Evolutionary conservation across 73 alveolate genomes (phyloP).

Genomic region (Durusdinium trenchii): DNA sequence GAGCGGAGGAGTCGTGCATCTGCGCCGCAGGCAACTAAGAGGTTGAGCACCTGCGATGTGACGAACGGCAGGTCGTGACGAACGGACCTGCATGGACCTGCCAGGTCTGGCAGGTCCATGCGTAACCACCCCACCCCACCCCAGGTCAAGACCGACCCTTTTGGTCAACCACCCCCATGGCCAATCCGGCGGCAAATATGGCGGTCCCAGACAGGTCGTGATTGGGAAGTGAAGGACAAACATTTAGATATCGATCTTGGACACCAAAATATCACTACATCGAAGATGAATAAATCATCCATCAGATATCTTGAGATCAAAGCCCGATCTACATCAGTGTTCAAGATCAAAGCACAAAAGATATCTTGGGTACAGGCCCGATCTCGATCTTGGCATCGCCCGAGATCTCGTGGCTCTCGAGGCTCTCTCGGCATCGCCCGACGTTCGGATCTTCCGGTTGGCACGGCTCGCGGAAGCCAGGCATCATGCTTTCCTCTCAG

Average conservation of each 20-base stretch:
- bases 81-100: not conserved
- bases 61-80: not conserved
- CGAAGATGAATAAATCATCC: not conserved
- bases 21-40: slow-evolving; percentile 51
- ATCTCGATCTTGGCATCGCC: no score
- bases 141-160: not conserved
- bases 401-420: no score
- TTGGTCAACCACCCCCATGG: no score
- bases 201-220: not conserved
- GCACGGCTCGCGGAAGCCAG: no score
- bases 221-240: not conserved
- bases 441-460: no score
- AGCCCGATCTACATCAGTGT: not conserved
- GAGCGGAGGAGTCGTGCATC: slow-evolving; percentile 38
- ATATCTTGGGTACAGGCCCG: no score
- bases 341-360: not conserved
- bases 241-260: not conserved
- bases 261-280: not conserved
- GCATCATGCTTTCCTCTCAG: no score
- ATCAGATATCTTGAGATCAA: not conserved
- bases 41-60: not conserved
- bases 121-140: no score
- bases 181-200: no score
- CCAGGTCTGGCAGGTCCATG: not conserved
- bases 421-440: no score